These are phyloP conservation scores for Podila horticola DNA, from an alignment of 192 early-diverging fungal species.

Conservation along the genomic window DNA sequence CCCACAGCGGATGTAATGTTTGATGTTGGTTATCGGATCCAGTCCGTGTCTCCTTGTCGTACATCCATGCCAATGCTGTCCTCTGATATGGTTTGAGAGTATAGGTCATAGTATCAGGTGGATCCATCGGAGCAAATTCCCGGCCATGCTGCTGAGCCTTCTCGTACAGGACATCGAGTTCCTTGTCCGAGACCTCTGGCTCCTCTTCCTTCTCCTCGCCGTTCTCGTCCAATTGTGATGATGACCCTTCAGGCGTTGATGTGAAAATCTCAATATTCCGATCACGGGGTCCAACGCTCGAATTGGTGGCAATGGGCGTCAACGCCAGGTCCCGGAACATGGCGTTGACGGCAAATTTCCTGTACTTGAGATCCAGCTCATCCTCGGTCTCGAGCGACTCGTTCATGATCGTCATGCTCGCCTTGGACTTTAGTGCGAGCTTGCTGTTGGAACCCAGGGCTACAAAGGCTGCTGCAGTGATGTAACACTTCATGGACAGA, in stretches of 20 bases:
- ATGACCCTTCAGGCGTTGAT: slow-evolving; percentile 17
- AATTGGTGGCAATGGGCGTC: slow-evolving; percentile 43
- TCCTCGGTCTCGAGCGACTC: slow-evolving; percentile 32
- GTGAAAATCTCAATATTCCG: slow-evolving; percentile 22
- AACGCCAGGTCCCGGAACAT: slow-evolving; percentile 29
- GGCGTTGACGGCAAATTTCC: slow-evolving; percentile 36
- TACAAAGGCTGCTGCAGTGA: slow-evolving; percentile 34
- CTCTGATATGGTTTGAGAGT: slow-evolving; percentile 61
- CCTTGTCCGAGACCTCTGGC: slow-evolving; percentile 61
- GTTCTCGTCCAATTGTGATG: slow-evolving; percentile 7
- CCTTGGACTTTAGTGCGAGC: background rate
- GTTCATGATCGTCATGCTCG: slow-evolving; percentile 15
- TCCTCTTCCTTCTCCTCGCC: slow-evolving; percentile 36
- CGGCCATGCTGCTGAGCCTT: slow-evolving; percentile 63
- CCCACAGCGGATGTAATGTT: slow-evolving; percentile 66
- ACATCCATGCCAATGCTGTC: slow-evolving; percentile 65
- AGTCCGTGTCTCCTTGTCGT: slow-evolving; percentile 47
- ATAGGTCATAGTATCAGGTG: slow-evolving; percentile 54
- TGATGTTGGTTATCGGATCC: slow-evolving; percentile 16
- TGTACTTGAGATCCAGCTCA: slow-evolving; percentile 41
- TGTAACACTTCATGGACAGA: slow-evolving; percentile 50
- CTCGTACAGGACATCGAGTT: slow-evolving; percentile 63
- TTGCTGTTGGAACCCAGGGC: slow-evolving; percentile 7
- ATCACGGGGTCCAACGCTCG: slow-evolving; percentile 20
- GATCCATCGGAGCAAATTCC: slow-evolving; percentile 55